These are phyloP conservation scores for Thymus mandschuricus DNA, from an alignment of 257 asterid genomes.

Conservation along the genomic window DNA sequence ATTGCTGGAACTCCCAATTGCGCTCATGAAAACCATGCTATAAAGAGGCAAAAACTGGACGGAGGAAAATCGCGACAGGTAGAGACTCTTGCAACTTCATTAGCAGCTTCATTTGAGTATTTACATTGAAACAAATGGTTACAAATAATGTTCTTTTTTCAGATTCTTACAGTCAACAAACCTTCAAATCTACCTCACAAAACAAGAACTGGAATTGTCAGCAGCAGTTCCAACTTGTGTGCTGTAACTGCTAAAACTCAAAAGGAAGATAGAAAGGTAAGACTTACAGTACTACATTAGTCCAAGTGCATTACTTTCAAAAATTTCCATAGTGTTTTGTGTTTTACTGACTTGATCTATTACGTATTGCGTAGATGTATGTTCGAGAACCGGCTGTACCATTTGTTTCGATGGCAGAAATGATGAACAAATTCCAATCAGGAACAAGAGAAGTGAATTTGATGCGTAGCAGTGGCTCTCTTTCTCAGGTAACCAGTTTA, in stretches of 20 bases:
- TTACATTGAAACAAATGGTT: neutral
- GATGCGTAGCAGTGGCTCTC: slow-evolving; percentile 42
- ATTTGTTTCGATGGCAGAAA: slow-evolving; percentile 87
- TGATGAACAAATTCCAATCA: slow-evolving; percentile 83
- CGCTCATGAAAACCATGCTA: slow-evolving; percentile 84
- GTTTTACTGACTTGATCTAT: slow-evolving; percentile 15
- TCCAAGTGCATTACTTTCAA: neutral
- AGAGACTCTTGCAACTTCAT: neutral
- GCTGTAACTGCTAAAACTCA: slow-evolving; percentile 51
- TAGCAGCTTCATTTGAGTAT: neutral
- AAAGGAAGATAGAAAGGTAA: slow-evolving; percentile 78
- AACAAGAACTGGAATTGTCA: slow-evolving; percentile 57
- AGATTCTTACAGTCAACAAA: slow-evolving; percentile 77
- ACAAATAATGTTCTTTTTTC: slow-evolving; percentile 14
- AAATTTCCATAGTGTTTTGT: neutral
- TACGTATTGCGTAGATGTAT: slow-evolving; percentile 53
- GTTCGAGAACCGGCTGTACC: slow-evolving; percentile 75
- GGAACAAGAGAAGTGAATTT: slow-evolving; percentile 71
- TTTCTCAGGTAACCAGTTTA: slow-evolving; percentile 51
- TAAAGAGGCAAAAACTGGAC: slow-evolving; percentile 88
- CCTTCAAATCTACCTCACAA: slow-evolving; percentile 76
- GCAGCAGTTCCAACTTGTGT: slow-evolving; percentile 49
- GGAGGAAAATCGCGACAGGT: slow-evolving; percentile 91
- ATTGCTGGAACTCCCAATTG: slow-evolving; percentile 59
- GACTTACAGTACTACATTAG: neutral